Evolutionary conservation across 306 rosid genomes (phyloP), one percentile per base, ranked within the genome.

Genomic region (Rosa persica): DNA sequence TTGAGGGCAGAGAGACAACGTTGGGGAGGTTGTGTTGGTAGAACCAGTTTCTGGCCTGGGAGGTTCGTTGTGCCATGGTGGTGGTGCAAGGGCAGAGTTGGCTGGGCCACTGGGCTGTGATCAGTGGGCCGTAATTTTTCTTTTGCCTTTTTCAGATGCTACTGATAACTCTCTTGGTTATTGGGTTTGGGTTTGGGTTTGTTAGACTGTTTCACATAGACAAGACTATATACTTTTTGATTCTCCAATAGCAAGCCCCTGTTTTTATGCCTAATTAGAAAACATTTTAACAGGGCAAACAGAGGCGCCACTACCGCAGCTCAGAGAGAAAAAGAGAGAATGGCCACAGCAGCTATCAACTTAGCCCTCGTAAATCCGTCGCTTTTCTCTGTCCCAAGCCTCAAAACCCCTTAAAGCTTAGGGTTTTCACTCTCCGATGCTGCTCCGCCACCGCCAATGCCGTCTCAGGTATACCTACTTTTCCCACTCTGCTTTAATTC

Each of bases 401-500:
- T 52, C 55, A 55, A 17, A 74, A 20, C 51, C 40, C 80, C 60
- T 62, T 55, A 30, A 74, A 64, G 62, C 34, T 48, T 6, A 60
- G 70, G 57, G 70, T 70, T 60, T 78, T 83, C 49, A 74, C 64
- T 74, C 48, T 78, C 62, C 65, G 77, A 61, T 83, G 86, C 80
- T 78, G 77, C 77, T 55, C 83, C 60, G 72, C 44, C 52, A 5
- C 22, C n/a, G 39, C 71, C 3, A 17, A 47, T 16, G 34, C 77
- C 22, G 39, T 70, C 80, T 10, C 77, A 1, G 86, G 85, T 82
- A 25, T 49, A 23, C 52, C 39, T 27, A 40, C 40, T 2, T 12
- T 27, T 60, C 12, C 5, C 40, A 27, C n/a, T 13, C 68, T 62
- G 38, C 68, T 62, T 15, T 27, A 12, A 0, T 61, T 7, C 8